Base-by-base conservation (phyloP, 2,329 filamentous ascomycete species). In the Balansia obtecta region DNA sequence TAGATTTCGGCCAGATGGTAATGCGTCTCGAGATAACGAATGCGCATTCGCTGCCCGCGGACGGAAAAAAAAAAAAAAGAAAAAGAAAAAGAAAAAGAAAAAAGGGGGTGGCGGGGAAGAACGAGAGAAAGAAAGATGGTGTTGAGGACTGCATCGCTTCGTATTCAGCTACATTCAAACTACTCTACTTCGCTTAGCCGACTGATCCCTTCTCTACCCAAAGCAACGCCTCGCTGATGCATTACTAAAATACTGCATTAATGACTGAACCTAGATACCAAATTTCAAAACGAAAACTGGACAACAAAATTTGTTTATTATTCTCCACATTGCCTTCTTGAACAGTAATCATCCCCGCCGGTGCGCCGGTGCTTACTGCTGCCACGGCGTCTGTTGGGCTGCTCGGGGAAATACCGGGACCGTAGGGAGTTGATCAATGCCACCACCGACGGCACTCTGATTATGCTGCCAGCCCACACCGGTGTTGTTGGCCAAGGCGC, bases 401-500 rank as follows among this genome's bases (percentile, higher is more conserved):
- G 88, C 88, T 51, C 91, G 75, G 10, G 93, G 93, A 62, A 98
- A 98, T 1, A 97, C 80, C 0, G 84, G 84, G 30, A 88, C 74
- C 0, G 90, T 95, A 34, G 83, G 77, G 42, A 97, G 61, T 56
- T 86, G 80, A 62, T 96, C 87, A 49, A 93, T 63, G 8, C 82
- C 85, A 4, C 89, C 88, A 55, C 95, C 86, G 4, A 93, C 91
- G 9, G 85, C 79, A 61, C 87, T 80, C 56, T 84, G 82, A 53
- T 80, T 79, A 55, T 84, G 77, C 65, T 96, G 90, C 88, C 93
- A 97, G 1, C 88, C 88, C 65, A 87, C 76, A 1, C 91, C 90
- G 0, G 89, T 95, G 61, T 95, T 89, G 62, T 95, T 93, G 48
- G 95, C 83, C 65, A 96, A 95, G 4, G 84, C 82, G 44, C 86